Percentiles rank a stretch among this genome's conserved stretches.
phyloP scores from a whole-genome alignment of 2,329 filamentous ascomycete species.

The Sclerotinia sclerotiorum region DNA sequence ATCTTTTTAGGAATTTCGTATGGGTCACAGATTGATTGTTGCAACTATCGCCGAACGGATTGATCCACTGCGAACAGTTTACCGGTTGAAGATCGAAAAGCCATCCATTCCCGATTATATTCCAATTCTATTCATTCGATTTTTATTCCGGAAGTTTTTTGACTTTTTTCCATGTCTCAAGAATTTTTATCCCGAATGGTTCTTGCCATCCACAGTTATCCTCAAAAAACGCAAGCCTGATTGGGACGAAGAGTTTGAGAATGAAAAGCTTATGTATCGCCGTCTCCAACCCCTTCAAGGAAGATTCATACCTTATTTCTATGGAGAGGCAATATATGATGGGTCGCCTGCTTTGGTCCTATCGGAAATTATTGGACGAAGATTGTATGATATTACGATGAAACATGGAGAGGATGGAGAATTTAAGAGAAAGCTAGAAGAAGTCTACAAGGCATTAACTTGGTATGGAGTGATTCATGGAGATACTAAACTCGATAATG shows the following conservation, averaged over 20 bases:
- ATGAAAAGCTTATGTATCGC: neutral
- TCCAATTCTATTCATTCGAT: neutral
- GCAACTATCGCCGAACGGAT: neutral
- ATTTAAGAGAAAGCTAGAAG: neutral
- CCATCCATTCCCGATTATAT: neutral
- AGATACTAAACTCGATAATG: constrained; percentile 1
- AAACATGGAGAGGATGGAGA: neutral
- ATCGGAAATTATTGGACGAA: neutral
- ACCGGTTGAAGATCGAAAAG: neutral
- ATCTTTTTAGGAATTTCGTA: neutral
- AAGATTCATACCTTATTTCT: neutral
- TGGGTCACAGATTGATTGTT: neutral
- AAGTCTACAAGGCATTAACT: neutral
- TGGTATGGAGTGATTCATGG: neutral
- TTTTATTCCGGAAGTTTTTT: neutral
- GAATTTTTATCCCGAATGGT: neutral
- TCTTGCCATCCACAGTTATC: neutral
- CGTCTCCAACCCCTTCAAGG: neutral
- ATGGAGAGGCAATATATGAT: neutral
- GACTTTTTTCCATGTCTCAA: neutral
- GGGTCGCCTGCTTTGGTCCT: neutral
- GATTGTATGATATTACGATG: neutral
- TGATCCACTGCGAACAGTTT: neutral
- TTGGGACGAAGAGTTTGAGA: constrained; percentile 6
- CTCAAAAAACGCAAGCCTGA: constrained; percentile 8